Percentiles rank a stretch among this genome's conserved stretches.
These are phyloP conservation scores for Larix kaempferi DNA, from an alignment of 75 land plant species.

Conservation along the genomic window DNA sequence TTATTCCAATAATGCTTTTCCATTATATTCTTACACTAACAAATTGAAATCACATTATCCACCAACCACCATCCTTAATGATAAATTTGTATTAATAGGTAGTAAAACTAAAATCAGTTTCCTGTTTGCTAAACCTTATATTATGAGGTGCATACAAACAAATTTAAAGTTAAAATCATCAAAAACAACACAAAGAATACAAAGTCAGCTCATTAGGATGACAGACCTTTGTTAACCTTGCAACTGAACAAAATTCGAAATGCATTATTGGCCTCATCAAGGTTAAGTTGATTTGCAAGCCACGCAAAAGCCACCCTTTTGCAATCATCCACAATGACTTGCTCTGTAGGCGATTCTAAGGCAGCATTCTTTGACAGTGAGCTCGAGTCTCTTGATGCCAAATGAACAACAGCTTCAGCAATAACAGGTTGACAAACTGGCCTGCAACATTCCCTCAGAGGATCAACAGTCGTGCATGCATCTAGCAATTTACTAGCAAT, in stretches of 20 bases:
- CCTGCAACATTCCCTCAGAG: slow-evolving; percentile 90
- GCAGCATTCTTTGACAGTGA: slow-evolving; percentile 18
- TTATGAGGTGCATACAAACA: not conserved
- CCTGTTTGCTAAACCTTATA: not conserved
- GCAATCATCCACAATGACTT: slow-evolving; percentile 72
- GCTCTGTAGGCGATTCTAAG: slow-evolving; percentile 7
- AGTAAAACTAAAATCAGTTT: not conserved
- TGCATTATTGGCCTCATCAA: slow-evolving; percentile 67
- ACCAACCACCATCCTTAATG: not conserved
- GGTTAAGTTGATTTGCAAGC: slow-evolving; percentile 63
- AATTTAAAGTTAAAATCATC: too few relatives aligned
- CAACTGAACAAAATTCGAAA: slow-evolving; percentile 82
- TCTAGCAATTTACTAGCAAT: slow-evolving; percentile 66
- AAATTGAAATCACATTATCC: not conserved
- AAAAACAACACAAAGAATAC: not conserved
- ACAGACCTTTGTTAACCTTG: slow-evolving; percentile 90
- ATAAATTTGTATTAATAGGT: slow-evolving; percentile 2
- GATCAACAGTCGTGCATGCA: slow-evolving; percentile 83
- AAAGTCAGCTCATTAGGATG: not conserved
- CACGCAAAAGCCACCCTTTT: slow-evolving; percentile 84
- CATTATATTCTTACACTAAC: not conserved
- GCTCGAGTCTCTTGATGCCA: slow-evolving; percentile 34
- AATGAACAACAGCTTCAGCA: slow-evolving; percentile 62
- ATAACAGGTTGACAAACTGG: slow-evolving; percentile 83
- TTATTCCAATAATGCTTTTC: not conserved